Percentiles rank a stretch among this genome's conserved stretches.
Conservation (phyloP, 306 rosid species). For the Pterocarpus santalinus region DNA sequence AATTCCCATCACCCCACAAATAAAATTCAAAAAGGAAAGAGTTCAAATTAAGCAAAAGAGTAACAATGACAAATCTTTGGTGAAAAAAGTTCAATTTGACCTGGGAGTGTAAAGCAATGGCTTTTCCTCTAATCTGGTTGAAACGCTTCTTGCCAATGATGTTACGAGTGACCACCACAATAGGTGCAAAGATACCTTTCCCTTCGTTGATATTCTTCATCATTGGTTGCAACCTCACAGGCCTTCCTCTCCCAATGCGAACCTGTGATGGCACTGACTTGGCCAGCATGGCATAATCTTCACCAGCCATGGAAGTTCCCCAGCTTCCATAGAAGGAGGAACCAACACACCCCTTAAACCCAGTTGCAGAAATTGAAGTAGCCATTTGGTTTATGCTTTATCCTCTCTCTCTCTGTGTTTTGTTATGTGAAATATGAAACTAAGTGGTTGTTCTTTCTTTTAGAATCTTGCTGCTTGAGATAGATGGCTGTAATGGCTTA, state of each 20-base stretch:
- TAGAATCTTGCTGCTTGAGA: slow-evolving; percentile 40
- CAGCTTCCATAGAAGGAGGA: slow-evolving; percentile 84
- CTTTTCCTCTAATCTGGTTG: slow-evolving; percentile 96
- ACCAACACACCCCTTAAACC: slow-evolving; percentile 49
- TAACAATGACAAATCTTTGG: neutral
- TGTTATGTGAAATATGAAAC: slow-evolving; percentile 15
- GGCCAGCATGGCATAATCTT: slow-evolving; percentile 61
- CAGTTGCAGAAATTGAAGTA: slow-evolving; percentile 69
- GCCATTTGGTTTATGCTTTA: slow-evolving; percentile 60
- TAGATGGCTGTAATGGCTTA: slow-evolving; percentile 46
- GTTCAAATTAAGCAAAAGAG: slow-evolving; percentile 3
- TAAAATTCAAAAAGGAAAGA: neutral
- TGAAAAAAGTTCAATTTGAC: slow-evolving; percentile 43
- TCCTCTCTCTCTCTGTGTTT: neutral
- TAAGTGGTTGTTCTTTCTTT: neutral
- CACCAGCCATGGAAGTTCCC: slow-evolving; percentile 79
- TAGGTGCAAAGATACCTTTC: slow-evolving; percentile 92
- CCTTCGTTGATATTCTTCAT: slow-evolving; percentile 99
- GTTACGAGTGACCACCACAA: slow-evolving; percentile 76
- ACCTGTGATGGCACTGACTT: slow-evolving; percentile 68
- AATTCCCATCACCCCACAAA: slow-evolving; percentile 25
- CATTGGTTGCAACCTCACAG: slow-evolving; percentile 72
- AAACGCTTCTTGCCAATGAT: slow-evolving; percentile 90
- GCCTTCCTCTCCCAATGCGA: slow-evolving; percentile 58
- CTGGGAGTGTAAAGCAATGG: slow-evolving; percentile 98